Base-by-base conservation (phyloP, 129 eudicot genomes). In the Saussurea involucrata region DNA sequence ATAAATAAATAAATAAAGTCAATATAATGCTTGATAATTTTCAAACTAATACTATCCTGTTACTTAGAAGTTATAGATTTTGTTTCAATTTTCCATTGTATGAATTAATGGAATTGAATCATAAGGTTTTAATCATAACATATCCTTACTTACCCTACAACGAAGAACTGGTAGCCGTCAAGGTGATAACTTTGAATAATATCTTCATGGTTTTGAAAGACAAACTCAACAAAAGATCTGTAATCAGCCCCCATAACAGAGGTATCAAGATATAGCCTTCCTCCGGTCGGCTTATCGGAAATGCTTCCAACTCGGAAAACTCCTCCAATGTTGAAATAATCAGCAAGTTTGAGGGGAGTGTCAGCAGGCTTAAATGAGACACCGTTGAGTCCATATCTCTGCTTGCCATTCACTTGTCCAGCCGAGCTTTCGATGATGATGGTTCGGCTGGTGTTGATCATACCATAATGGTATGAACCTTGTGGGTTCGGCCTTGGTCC, bases 401-500 rank as follows among this genome's bases (percentile, higher is more conserved):
- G 98, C 75, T 91, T 92, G 61, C 89, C 87, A 46, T 81, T 78
- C 17, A 95, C 86, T 76, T 85, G 92, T 17, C 87, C 96, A 10
- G 93, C 89, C 17, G 90, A 86, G 70, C 89, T 95, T 25, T 89
- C 72, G 24, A 95, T 70, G 78, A 87, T 86, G 42, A 95, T 95
- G 21, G 98, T 95, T 77, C 80, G 82, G 58, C 87, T 73, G 3
- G 94, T 89, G 85, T 85, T 87, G 12, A 95, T 84, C 89, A 91
- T 85, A 3, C 98, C 98, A 78, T 95, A 95, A 73, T 91, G 98
- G 84, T 95, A 95, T 12, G 98, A 95, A 0, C 98, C 98, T 70
- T 95, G 98, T 37, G 98, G 98, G 80, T 95, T 95, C 29, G 98
- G 98, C 74, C 98, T 91, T 27, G 98, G 98, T 68, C 98, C 97